These are phyloP conservation scores for Fusarium dlaminii DNA, from an alignment of 2,329 filamentous ascomycete genomes.

Conservation along the genomic window DNA sequence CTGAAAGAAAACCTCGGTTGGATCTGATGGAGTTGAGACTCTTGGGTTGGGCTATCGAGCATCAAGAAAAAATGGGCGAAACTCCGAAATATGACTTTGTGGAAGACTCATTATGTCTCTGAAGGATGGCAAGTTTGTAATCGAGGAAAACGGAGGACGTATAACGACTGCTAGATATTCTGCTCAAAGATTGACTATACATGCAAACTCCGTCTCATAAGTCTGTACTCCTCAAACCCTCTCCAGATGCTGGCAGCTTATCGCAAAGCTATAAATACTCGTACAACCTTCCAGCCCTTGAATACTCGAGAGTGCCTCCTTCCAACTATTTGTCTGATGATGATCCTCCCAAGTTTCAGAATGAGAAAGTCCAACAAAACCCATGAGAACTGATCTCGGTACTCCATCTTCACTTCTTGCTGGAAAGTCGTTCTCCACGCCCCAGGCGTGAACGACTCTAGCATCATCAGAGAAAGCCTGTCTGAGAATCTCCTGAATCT, in stretches of 20 bases:
- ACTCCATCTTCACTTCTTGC: background rate
- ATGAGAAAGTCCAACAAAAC: background rate
- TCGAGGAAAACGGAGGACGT: accelerated
- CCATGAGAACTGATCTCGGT: background rate
- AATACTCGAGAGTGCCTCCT: background rate
- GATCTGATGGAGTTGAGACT: background rate
- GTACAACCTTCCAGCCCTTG: background rate
- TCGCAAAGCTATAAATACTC: background rate
- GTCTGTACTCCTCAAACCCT: background rate
- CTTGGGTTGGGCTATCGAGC: background rate
- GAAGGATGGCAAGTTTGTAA: background rate
- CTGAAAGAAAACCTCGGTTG: background rate
- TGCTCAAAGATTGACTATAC: background rate
- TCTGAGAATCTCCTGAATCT: background rate
- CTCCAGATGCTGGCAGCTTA: background rate
- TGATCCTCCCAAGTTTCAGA: background rate
- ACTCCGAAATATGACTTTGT: background rate
- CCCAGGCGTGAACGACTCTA: background rate
- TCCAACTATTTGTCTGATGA: background rate
- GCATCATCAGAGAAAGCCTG: background rate
- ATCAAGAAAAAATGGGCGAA: background rate
- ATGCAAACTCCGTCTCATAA: background rate
- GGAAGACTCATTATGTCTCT: background rate
- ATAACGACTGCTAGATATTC: too few species aligned
- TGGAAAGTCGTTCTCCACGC: conserved; percentile 13